These are phyloP conservation scores for Przewalskia tangutica DNA, from an alignment of 257 asterid genomes.

Conservation along the genomic window DNA sequence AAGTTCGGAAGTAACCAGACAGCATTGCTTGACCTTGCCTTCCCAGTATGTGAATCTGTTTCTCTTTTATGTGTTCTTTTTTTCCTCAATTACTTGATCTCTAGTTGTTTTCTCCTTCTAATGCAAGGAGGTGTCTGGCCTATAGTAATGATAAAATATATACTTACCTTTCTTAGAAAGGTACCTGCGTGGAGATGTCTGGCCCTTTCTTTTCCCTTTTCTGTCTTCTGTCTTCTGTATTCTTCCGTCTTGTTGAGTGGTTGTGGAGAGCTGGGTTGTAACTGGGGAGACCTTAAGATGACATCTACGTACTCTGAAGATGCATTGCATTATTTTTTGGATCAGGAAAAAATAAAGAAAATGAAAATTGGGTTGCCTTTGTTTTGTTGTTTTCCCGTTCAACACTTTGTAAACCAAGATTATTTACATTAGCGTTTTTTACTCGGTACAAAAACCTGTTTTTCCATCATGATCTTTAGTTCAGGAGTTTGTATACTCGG, in stretches of 20 bases:
- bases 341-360: no score
- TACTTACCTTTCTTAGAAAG: neutral
- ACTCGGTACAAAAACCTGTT: neutral
- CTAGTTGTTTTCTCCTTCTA: neutral
- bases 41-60: constrained; percentile 51
- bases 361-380: neutral
- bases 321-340: neutral
- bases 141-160: neutral
- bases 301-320: neutral
- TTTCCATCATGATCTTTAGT: neutral
- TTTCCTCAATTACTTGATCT: neutral
- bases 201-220: neutral
- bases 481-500: neutral
- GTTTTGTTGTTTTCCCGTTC: neutral
- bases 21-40: constrained; percentile 84
- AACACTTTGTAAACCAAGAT: neutral
- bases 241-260: neutral
- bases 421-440: neutral
- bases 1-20: constrained; percentile 93
- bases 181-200: neutral
- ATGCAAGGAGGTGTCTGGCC: neutral
- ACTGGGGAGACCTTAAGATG: neutral
- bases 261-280: neutral
- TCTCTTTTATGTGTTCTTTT: neutral
- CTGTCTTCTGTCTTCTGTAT: neutral